Percentiles rank a stretch among this genome's conserved stretches.
Conservation (phyloP, 2,329 filamentous ascomycete species). For the Mycosphaerelloides madeirae region DNA sequence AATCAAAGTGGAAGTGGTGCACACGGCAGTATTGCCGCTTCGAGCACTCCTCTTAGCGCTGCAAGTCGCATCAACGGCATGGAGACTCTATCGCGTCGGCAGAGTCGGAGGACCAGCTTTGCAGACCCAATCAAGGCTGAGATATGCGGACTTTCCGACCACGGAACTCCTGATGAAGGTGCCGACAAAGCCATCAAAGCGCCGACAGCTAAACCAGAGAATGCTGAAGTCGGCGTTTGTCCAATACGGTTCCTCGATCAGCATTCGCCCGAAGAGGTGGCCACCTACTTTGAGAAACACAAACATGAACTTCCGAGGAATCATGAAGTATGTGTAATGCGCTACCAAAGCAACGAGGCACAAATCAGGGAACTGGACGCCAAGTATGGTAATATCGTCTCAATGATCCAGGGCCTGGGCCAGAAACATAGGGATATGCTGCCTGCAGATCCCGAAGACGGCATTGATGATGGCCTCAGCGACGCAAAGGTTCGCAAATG, state of each 20-base stretch:
- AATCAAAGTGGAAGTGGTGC: conserved; percentile 17
- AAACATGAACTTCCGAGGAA: conserved; percentile 92
- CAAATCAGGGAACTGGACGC: conserved; percentile 85
- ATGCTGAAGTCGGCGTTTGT: conserved; percentile 58
- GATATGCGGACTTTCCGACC: conserved; percentile 32
- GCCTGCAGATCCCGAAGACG: conserved; percentile 51
- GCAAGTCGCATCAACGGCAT: conserved; percentile 36
- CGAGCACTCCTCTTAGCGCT: conserved; percentile 26
- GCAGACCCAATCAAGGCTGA: conserved; percentile 35
- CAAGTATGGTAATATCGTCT: conserved; percentile 87
- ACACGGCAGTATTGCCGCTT: conserved; percentile 15
- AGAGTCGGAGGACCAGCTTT: conserved; percentile 28
- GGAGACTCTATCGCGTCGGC: conserved; percentile 37
- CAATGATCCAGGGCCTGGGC: conserved; percentile 88
- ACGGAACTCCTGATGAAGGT: conserved; percentile 7
- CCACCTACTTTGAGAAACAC: conserved; percentile 87
- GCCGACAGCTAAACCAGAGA: conserved; percentile 19
- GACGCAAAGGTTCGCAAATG: conserved; percentile 76
- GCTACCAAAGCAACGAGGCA: conserved; percentile 81
- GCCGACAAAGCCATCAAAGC: conserved; percentile 13
- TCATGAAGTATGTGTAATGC: conserved; percentile 84
- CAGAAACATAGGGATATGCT: conserved; percentile 85
- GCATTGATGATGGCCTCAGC: conserved; percentile 49
- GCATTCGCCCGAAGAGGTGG: conserved; percentile 88
- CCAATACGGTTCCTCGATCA: conserved; percentile 90